phyloP scores from a whole-genome alignment of 768 basidiomycete genomes.

The Russula sp. region DNA sequence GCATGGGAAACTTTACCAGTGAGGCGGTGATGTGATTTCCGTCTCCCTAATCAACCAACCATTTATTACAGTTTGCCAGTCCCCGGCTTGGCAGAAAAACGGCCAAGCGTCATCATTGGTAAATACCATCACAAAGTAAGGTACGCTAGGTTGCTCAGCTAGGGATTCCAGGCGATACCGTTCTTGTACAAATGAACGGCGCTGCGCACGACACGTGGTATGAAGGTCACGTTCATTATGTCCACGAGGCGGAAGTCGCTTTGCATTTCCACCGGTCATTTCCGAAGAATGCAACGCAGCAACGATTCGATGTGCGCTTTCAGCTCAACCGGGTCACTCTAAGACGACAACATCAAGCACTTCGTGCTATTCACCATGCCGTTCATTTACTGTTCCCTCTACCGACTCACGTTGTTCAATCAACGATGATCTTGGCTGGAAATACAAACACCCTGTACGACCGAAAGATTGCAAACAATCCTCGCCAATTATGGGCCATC shows the following conservation, averaged over 20 bases:
- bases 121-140: neutral
- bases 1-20: conserved; percentile 1
- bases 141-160: neutral
- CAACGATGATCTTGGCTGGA: neutral
- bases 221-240: conserved; percentile 12
- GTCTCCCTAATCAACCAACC: neutral
- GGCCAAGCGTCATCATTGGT: conserved; percentile 12
- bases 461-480: conserved; percentile 1
- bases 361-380: neutral
- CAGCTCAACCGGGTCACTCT: conserved; percentile 48
- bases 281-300: neutral
- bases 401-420: neutral
- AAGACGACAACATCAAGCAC: conserved; percentile 42
- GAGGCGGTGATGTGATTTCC: neutral
- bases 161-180: neutral
- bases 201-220: conserved; percentile 1
- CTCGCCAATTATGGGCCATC: conserved; percentile 5
- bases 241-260: neutral
- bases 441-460: neutral
- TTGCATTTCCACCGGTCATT: conserved; percentile 2
- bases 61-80: neutral
- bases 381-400: conserved; percentile 2
- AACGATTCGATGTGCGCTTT: conserved; percentile 33
- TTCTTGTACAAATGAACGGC: neutral
- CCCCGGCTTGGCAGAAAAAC: conserved; percentile 15